phyloP scores from a whole-genome alignment of 805 yeast genomes.

The Myxozyma monticola region DNA sequence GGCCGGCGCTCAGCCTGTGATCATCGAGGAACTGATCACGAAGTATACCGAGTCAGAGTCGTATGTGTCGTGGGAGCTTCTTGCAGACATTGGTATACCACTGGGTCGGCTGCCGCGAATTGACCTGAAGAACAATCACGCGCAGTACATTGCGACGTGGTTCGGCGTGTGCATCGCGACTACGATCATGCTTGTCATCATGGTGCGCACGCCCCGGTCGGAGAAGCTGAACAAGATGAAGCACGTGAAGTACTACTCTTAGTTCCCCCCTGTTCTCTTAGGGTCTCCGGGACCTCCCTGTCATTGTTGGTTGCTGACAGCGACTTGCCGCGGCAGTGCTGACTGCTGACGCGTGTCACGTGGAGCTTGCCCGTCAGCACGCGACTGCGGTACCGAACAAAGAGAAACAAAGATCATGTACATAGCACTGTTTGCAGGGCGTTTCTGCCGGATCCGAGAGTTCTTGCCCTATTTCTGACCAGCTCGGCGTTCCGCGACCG shows the following conservation, averaged over 20 bases:
- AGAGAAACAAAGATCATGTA: too few relatives aligned
- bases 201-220: constrained; percentile 46
- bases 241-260: constrained; percentile 20
- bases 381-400: too few relatives aligned
- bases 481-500: too few relatives aligned
- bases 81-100: constrained; percentile 79
- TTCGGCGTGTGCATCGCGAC: constrained; percentile 80
- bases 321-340: too few relatives aligned
- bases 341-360: too few relatives aligned
- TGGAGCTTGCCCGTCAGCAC: too few relatives aligned
- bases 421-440: too few relatives aligned
- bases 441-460: too few relatives aligned
- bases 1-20: constrained; percentile 67
- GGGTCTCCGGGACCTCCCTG: too few relatives aligned
- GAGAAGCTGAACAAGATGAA: constrained; percentile 17
- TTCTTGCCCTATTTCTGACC: too few relatives aligned
- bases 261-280: too few relatives aligned
- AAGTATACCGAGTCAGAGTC: constrained; percentile 27
- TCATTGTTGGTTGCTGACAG: too few relatives aligned
- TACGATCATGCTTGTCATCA: constrained; percentile 59
- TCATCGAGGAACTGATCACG: constrained; percentile 69
- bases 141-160: constrained; percentile 94
- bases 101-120: constrained; percentile 80
- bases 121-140: constrained; percentile 81
- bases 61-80: constrained; percentile 45